Conservation (phyloP, 2,329 filamentous ascomycete species). For the Cytospora chrysosperma region DNA sequence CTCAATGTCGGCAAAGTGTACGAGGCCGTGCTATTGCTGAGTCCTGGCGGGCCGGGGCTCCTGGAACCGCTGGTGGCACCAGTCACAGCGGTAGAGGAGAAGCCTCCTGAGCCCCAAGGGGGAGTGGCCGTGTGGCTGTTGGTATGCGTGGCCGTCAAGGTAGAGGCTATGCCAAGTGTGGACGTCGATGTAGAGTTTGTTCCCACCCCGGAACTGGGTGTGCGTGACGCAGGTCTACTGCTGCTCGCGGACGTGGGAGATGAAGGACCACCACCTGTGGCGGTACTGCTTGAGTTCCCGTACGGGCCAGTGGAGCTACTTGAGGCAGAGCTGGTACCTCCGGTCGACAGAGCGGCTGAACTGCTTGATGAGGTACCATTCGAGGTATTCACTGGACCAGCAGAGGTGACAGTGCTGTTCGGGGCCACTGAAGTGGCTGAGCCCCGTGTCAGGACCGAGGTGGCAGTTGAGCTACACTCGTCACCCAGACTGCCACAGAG, state of each 20-base stretch:
- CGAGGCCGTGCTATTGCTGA: constrained; percentile 6
- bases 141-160: constrained; percentile 1
- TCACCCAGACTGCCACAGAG: background rate
- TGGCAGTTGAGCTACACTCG: background rate
- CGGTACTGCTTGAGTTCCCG: constrained; percentile 1
- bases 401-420: background rate
- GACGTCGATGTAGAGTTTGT: background rate
- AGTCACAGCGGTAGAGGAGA: background rate
- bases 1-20: background rate
- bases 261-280: constrained; percentile 9
- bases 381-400: background rate
- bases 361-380: background rate
- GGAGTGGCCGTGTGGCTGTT: background rate
- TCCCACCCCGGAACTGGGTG: background rate
- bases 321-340: background rate
- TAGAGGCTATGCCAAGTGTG: background rate
- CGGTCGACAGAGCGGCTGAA: background rate
- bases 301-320: background rate
- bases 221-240: background rate
- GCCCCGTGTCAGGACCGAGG: background rate
- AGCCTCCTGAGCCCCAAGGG: background rate
- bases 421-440: background rate
- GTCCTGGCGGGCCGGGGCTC: constrained; percentile 1
- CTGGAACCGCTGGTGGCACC: background rate
- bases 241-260: background rate